Evolutionary conservation across 1,284 basidiomycete genomes (phyloP).

Genomic region (Heterobasidion parviporum): DNA sequence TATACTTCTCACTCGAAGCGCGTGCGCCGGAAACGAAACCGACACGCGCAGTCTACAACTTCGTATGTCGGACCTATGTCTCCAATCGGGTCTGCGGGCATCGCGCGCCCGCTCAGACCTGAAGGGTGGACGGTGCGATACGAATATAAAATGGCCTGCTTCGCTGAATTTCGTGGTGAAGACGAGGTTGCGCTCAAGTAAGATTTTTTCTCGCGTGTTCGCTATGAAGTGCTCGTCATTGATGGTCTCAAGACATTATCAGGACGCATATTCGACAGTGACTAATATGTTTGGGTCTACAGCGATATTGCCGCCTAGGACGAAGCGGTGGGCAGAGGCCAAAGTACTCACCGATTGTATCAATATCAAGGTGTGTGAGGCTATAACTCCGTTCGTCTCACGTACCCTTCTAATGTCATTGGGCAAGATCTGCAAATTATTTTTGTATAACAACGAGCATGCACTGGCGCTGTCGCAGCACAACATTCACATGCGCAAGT

Average conservation of each 20-base stretch:
- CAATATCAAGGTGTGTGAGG: slow-evolving; percentile 62
- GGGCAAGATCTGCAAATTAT: slow-evolving; percentile 76
- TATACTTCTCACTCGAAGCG: slow-evolving; percentile 90
- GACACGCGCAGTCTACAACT: slow-evolving; percentile 49
- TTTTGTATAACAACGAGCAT: slow-evolving; percentile 83
- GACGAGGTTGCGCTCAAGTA: slow-evolving; percentile 83
- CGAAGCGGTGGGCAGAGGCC: slow-evolving; percentile 97
- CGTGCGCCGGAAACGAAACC: slow-evolving; percentile 81
- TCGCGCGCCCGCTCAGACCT: slow-evolving; percentile 56
- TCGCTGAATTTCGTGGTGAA: slow-evolving; percentile 90
- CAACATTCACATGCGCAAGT: slow-evolving; percentile 76
- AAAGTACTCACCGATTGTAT: slow-evolving; percentile 93
- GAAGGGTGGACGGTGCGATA: slow-evolving; percentile 96
- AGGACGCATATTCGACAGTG: slow-evolving; percentile 80
- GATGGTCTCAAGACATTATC: slow-evolving; percentile 63
- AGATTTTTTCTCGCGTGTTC: slow-evolving; percentile 18
- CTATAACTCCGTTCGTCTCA: not conserved
- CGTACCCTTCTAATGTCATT: not conserved
- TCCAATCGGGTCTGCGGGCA: slow-evolving; percentile 31
- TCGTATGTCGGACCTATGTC: slow-evolving; percentile 39
- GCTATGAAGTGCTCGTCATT: slow-evolving; percentile 5
- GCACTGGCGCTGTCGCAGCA: slow-evolving; percentile 74
- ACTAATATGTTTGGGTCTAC: slow-evolving; percentile 84
- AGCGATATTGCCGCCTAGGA: slow-evolving; percentile 80
- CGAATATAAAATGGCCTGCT: slow-evolving; percentile 94